Conservation (phyloP, 257 asterid genomes). For the Solanum virginianum region DNA sequence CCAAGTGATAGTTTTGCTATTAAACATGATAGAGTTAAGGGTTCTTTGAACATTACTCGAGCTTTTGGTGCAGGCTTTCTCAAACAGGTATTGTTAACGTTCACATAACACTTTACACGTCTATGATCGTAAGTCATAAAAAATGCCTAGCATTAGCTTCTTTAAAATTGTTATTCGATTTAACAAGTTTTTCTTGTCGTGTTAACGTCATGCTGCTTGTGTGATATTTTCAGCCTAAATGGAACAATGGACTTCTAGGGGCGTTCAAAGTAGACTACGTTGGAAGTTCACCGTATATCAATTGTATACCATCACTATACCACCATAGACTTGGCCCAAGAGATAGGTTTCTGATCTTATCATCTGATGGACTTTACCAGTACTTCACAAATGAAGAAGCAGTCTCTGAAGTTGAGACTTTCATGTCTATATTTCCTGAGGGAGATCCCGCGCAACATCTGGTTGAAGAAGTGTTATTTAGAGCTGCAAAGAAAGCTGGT, state of each 20-base stretch:
- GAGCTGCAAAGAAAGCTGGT: constrained; percentile 99
- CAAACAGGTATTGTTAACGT: constrained; percentile 42
- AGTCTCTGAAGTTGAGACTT: constrained; percentile 67
- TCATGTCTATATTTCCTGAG: constrained; percentile 74
- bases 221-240: constrained; percentile 58
- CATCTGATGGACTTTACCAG: constrained; percentile 94
- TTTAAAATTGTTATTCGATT: not conserved
- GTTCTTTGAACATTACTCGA: constrained; percentile 80
- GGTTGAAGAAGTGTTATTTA: constrained; percentile 82
- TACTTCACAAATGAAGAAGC: constrained; percentile 91
- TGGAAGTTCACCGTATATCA: constrained; percentile 68
- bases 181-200: not conserved
- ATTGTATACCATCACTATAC: constrained; percentile 58
- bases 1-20: constrained; percentile 61
- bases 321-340: constrained; percentile 61
- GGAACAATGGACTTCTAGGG: constrained; percentile 84
- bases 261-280: constrained; percentile 71
- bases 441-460: constrained; percentile 99
- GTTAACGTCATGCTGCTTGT: not conserved
- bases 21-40: constrained; percentile 65
- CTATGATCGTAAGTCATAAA: not conserved
- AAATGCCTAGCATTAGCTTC: not conserved
- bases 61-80: constrained; percentile 97
- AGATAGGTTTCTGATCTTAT: constrained; percentile 78
- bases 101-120: not conserved